Conservation (phyloP, 305 asterid species). For the Solanum chacoense region DNA sequence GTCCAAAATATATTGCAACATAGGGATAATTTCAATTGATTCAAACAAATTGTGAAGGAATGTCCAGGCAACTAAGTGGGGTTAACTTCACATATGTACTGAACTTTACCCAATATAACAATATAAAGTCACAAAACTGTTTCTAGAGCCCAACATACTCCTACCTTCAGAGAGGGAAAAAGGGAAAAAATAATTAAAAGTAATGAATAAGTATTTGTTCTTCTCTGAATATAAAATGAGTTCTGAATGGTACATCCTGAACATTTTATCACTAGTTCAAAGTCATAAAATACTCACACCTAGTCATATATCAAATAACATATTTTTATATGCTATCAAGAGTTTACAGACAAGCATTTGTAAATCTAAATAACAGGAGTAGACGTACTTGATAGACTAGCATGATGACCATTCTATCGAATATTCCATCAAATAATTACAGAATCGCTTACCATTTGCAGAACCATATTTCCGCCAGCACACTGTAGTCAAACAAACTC, state of each 20-base stretch:
- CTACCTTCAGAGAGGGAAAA: not conserved
- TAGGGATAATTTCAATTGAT: not conserved
- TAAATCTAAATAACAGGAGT: not conserved
- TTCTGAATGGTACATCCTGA: not conserved
- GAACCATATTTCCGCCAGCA: not conserved
- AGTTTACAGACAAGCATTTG: not conserved
- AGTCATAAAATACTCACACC: not conserved
- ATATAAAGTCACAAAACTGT: not conserved
- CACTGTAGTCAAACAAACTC: not conserved
- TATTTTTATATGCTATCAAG: not conserved
- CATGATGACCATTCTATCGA: not conserved
- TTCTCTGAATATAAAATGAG: not conserved
- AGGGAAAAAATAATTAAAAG: too few species aligned
- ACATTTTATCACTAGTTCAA: not conserved
- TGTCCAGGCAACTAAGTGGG: not conserved
- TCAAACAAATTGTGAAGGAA: not conserved
- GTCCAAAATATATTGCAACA: conserved; percentile 31
- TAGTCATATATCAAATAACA: not conserved
- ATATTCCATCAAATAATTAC: not conserved
- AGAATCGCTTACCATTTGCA: not conserved
- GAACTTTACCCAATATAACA: not conserved
- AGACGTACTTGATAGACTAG: not conserved
- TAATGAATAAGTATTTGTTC: not conserved
- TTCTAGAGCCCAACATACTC: not conserved
- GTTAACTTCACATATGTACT: not conserved